A percentile compares a stretch with the other conserved stretches of the same genome.
Conservation (phyloP, 768 basidiomycete genomes). For the Phaeotremella skinneri region DNA sequence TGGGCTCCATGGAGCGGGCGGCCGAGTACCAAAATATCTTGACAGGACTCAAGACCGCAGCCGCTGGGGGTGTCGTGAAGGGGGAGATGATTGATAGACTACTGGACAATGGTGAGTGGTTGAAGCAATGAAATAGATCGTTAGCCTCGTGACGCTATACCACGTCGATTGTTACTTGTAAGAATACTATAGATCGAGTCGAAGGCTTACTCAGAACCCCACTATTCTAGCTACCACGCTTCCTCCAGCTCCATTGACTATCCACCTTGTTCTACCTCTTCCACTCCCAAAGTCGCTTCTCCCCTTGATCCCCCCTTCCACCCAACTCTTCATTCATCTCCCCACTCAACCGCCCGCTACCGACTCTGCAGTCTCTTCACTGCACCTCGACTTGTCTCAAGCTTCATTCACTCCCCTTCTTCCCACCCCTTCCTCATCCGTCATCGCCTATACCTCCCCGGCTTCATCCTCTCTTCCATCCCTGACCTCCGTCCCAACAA, state of each 20-base stretch:
- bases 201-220: background rate
- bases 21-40: slow-evolving; percentile 46
- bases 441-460: slow-evolving; percentile 44
- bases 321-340: slow-evolving; percentile 46
- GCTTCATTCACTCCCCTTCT: slow-evolving; percentile 29
- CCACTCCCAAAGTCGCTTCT: slow-evolving; percentile 36
- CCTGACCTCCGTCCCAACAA: slow-evolving; percentile 19
- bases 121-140: too few relatives aligned
- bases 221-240: slow-evolving; percentile 40
- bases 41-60: slow-evolving; percentile 27
- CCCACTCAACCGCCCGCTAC: slow-evolving; percentile 15
- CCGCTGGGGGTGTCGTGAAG: slow-evolving; percentile 30
- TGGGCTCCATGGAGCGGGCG: slow-evolving; percentile 48
- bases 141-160: background rate
- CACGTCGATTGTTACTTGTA: background rate
- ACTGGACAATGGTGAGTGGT: slow-evolving; percentile 49
- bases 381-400: slow-evolving; percentile 29
- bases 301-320: slow-evolving; percentile 43
- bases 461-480: slow-evolving; percentile 15
- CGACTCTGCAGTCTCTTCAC: slow-evolving; percentile 15
- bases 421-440: slow-evolving; percentile 26
- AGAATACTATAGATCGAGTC: background rate
- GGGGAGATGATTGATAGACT: slow-evolving; percentile 51
- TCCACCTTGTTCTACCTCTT: slow-evolving; percentile 46
- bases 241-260: slow-evolving; percentile 33